These are phyloP conservation scores for Candida caryicola DNA, from an alignment of 805 yeast genomes.

Conservation along the genomic window DNA sequence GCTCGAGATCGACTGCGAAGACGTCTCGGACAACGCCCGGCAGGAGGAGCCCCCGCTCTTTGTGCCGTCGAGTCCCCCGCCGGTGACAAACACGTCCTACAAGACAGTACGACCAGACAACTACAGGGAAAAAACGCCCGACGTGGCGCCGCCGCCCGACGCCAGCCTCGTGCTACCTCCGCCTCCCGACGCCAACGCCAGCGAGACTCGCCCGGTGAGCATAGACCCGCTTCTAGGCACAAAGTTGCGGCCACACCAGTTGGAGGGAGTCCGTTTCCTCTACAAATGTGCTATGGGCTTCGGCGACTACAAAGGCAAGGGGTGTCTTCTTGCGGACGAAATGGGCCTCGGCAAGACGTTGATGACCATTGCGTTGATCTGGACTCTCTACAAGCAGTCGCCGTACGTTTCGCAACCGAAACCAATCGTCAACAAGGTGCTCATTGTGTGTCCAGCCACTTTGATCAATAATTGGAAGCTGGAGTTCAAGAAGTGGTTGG, in stretches of 20 bases:
- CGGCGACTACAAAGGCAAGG: constrained; percentile 48
- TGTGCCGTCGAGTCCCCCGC: neutral
- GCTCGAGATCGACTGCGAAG: constrained; percentile 54
- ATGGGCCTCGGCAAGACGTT: constrained; percentile 92
- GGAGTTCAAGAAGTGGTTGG: constrained; percentile 90
- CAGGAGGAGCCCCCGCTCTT: neutral
- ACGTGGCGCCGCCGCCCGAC: neutral
- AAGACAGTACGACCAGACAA: neutral
- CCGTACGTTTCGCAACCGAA: constrained; percentile 35
- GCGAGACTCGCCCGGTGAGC: neutral
- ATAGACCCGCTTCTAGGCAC: constrained; percentile 58
- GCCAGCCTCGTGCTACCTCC: constrained; percentile 7
- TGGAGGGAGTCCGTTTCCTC: constrained; percentile 77
- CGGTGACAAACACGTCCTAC: neutral
- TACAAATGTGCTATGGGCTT: constrained; percentile 81
- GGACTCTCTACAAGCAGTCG: constrained; percentile 75
- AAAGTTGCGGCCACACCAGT: constrained; percentile 77
- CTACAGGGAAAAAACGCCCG: neutral
- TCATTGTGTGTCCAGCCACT: constrained; percentile 91
- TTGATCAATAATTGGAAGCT: constrained; percentile 81
- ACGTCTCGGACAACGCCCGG: constrained; percentile 18
- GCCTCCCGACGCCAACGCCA: constrained; percentile 7
- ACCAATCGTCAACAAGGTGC: constrained; percentile 51
- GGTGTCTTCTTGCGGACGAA: constrained; percentile 91
- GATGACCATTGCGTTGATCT: constrained; percentile 76